These are phyloP conservation scores for Antitrichia curtipendula DNA, from an alignment of 225 moss, liverwort and hornwort species.

Conservation along the genomic window DNA sequence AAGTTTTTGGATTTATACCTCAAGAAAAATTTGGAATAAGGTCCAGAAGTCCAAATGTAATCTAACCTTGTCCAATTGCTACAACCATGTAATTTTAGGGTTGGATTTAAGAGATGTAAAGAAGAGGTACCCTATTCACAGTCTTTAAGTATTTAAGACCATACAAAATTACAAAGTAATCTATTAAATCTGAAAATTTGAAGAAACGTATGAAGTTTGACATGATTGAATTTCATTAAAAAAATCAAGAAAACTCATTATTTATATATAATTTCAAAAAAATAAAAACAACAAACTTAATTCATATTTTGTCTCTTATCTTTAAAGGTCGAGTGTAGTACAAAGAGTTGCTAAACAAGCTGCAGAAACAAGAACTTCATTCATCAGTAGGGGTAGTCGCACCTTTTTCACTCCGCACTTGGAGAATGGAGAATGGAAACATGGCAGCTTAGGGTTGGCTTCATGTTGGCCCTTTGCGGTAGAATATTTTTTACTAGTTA, in stretches of 20 bases:
- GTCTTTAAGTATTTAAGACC: not conserved
- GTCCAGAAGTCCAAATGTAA: not conserved
- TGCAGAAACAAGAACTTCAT: not conserved
- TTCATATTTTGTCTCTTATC: not conserved
- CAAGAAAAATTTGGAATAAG: fast-evolving
- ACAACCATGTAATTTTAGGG: fast-evolving
- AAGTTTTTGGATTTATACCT: fast-evolving
- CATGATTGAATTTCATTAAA: not conserved
- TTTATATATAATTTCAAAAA: not conserved
- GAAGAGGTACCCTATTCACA: fast-evolving
- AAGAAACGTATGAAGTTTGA: not conserved
- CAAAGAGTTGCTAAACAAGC: not conserved
- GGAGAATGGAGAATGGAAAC: too few species aligned
- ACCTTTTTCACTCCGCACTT: too few species aligned
- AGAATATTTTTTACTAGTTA: too few species aligned
- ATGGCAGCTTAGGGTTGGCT: too few species aligned
- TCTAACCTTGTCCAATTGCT: not conserved
- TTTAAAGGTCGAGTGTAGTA: not conserved
- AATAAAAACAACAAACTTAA: not conserved
- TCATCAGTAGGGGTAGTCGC: too few species aligned
- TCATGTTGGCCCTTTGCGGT: too few species aligned
- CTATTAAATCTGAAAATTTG: not conserved
- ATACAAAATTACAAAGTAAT: not conserved
- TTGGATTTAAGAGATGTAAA: not conserved
- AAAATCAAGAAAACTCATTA: fast-evolving